phyloP scores from a whole-genome alignment of 345 rosid genomes.

The Hypericum perforatum region DNA sequence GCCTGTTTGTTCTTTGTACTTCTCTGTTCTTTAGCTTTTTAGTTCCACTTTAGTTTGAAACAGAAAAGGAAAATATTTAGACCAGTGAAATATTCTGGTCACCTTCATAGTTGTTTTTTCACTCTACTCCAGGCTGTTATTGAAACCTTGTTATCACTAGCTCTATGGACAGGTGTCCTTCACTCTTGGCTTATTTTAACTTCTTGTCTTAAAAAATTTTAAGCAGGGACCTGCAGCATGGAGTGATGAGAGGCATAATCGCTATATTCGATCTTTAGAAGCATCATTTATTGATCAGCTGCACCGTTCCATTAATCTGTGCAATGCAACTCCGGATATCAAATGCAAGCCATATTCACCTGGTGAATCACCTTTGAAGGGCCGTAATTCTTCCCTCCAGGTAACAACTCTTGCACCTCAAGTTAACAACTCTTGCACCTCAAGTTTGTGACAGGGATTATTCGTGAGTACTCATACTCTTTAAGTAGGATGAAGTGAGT shows the following conservation, averaged over 20 bases:
- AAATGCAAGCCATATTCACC: conserved; percentile 15
- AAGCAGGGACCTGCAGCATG: conserved; percentile 43
- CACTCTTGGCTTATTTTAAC: too few species aligned
- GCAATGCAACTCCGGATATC: conserved; percentile 13
- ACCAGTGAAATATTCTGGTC: too few species aligned
- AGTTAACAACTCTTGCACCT: neutral
- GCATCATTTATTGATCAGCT: conserved; percentile 58
- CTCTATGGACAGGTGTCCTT: too few species aligned
- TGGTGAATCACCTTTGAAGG: conserved; percentile 13
- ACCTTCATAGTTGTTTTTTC: too few species aligned
- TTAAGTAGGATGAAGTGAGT: too few species aligned
- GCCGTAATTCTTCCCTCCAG: conserved; percentile 30
- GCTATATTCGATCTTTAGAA: conserved; percentile 50
- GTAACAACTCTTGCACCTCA: conserved; percentile 25
- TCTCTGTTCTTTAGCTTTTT: too few species aligned
- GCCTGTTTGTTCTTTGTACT: too few species aligned
- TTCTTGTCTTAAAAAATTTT: neutral
- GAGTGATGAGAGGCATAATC: conserved; percentile 69
- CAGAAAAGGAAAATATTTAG: too few species aligned
- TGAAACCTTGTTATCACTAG: too few species aligned
- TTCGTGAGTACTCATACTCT: too few species aligned
- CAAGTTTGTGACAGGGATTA: neutral
- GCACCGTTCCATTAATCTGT: conserved; percentile 25
- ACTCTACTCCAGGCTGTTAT: too few species aligned
- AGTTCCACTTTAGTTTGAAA: too few species aligned